Evolutionary conservation across 306 rosid species (phyloP).

Genomic region (Abrus pulchellus): DNA sequence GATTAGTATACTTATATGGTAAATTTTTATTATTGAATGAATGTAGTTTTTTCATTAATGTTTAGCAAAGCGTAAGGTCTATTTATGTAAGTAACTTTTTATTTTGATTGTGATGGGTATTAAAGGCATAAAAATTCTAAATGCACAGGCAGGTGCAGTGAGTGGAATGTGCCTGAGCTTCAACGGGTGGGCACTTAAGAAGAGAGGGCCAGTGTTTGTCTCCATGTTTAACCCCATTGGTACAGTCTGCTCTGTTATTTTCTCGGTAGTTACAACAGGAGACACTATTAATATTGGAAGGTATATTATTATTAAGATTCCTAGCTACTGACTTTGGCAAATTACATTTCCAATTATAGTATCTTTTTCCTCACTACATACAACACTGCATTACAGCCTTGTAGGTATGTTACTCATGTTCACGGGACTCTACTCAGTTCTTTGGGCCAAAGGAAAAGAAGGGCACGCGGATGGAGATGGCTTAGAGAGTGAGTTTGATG

Average conservation of each 20-base stretch:
- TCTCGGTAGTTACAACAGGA: slow-evolving; percentile 63
- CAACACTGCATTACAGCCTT: slow-evolving; percentile 59
- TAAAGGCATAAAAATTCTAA: slow-evolving; percentile 2
- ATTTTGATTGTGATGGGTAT: slow-evolving; percentile 1
- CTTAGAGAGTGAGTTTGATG: slow-evolving; percentile 63
- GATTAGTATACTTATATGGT: no score
- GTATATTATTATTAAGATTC: slow-evolving; percentile 48
- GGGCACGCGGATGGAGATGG: slow-evolving; percentile 45
- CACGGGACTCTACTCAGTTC: slow-evolving; percentile 83
- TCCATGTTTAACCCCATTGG: slow-evolving; percentile 85
- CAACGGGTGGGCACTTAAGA: slow-evolving; percentile 90
- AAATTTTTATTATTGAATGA: no score
- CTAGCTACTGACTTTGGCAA: slow-evolving; percentile 7
- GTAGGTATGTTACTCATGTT: slow-evolving; percentile 86
- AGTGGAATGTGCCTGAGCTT: slow-evolving; percentile 75
- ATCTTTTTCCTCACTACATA: background rate
- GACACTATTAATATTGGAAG: slow-evolving; percentile 72
- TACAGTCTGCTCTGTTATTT: slow-evolving; percentile 76
- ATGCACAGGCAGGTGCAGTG: slow-evolving; percentile 71
- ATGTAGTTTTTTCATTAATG: background rate
- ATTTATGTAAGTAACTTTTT: background rate
- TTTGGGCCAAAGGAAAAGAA: slow-evolving; percentile 92
- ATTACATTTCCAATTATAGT: background rate
- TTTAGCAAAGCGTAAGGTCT: background rate
- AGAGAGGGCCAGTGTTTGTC: slow-evolving; percentile 88